Evolutionary conservation across 352 stramenopile species (phyloP), one percentile per base, ranked within the genome.

Genomic region (Phytophthora sansomeana): DNA sequence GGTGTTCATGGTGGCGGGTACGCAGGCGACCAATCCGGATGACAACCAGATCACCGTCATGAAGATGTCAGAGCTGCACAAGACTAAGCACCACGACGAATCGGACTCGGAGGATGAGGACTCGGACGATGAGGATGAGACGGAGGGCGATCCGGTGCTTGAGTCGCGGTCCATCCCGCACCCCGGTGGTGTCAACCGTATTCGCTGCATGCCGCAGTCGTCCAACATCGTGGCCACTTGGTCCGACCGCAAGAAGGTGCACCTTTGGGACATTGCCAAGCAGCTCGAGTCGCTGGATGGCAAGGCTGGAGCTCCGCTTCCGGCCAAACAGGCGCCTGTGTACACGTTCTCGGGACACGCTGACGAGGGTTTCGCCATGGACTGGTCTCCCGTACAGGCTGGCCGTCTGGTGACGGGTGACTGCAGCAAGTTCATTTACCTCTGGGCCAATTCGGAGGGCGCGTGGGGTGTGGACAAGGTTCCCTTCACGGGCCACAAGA

Each of bases 11-110:
- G 97, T 98, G 19, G 90, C 97, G 4, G 98, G 98, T 19, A 99
- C 97, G 19, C 98, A 99, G 75, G 97, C 98, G 0, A 88, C 96
- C 59, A 86, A 90, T 32, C 55, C 83, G 2, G 81, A 97, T 24
- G 88, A 97, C 48, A 99, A 99, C 83, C 93, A 98, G 75, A 85
- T 99, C 46, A 98, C 90, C n/a, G 72, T 99, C 33, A 95, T 99
- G 82, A 98, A 99, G 78, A 93, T 99, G 78, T 97, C 91, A 46
- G 97, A 99, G 60, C 72, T 99, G 55, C 87, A 97, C 80, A 96
- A 97, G 72, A 98, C 94, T 36, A 91, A 98, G 78, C 80, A 93
- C 56, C 90, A 76, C 48, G 78, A 88, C 52, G 79, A 81, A 58
- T 90, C 80, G 33, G 84, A 95, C 65, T 85, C 86, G 14, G 87